Conservation (phyloP, 495 filamentous ascomycete genomes). For the Daldinia loculata region DNA sequence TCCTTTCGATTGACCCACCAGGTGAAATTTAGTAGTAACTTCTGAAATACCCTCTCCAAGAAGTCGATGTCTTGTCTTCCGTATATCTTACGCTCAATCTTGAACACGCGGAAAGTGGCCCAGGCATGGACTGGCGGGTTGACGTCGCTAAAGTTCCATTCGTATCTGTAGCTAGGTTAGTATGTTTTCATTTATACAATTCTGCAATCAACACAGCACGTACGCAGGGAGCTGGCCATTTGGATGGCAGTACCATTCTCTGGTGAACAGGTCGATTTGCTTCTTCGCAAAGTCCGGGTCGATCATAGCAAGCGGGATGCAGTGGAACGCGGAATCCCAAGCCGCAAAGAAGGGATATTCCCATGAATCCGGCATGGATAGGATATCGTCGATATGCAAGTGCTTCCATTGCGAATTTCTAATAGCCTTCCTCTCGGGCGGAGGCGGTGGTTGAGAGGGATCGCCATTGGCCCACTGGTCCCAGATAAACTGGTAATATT, state of each 20-base stretch:
- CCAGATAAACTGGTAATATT: conserved; percentile 96
- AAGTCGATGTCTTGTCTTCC: conserved; percentile 94
- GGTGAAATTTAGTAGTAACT: conserved; percentile 93
- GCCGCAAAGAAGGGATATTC: conserved; percentile 99
- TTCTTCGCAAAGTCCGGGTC: conserved; percentile 98
- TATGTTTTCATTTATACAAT: conserved; percentile 32
- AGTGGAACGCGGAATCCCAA: conserved; percentile 97
- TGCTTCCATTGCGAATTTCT: conserved; percentile 93
- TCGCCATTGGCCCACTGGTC: conserved; percentile 94
- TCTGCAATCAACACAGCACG: background rate
- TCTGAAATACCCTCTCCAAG: conserved; percentile 95
- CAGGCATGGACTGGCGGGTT: conserved; percentile 97
- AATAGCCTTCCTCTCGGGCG: conserved; percentile 77
- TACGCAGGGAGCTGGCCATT: conserved; percentile 85
- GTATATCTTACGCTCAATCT: conserved; percentile 97
- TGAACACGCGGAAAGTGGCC: conserved; percentile 94
- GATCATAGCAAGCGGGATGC: conserved; percentile 94
- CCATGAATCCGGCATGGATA: conserved; percentile 98
- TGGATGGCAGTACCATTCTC: conserved; percentile 99
- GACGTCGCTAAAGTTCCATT: conserved; percentile 98
- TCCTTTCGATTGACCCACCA: conserved; percentile 99
- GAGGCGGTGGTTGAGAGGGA: conserved; percentile 78
- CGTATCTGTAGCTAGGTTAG: conserved; percentile 64
- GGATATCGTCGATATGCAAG: conserved; percentile 89
- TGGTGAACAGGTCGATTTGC: conserved; percentile 91